phyloP scores from a whole-genome alignment of 306 rosid genomes.

The Hippophae rhamnoides region DNA sequence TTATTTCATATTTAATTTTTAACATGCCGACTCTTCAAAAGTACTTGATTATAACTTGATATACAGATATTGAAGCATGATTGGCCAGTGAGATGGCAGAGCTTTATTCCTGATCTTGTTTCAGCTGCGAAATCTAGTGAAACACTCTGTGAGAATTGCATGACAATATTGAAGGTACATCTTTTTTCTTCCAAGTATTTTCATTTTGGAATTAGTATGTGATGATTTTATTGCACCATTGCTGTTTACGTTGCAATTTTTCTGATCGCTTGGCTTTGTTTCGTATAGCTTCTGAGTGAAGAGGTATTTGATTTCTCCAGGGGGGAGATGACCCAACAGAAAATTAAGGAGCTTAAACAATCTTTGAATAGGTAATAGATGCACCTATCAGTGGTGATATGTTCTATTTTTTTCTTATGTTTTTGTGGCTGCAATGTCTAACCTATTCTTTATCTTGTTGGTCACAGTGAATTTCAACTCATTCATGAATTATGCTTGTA shows the following conservation, averaged over 20 bases:
- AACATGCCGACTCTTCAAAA: background rate
- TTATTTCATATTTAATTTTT: background rate
- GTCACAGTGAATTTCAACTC: constrained; percentile 92
- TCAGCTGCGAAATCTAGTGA: constrained; percentile 88
- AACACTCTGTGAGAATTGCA: constrained; percentile 94
- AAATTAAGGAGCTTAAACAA: constrained; percentile 58
- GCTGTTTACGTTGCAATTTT: background rate
- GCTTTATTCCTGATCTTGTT: constrained; percentile 91
- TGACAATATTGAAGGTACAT: constrained; percentile 82
- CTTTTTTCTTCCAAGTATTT: background rate
- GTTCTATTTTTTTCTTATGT: too few species aligned
- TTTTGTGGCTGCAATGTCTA: constrained; percentile 9
- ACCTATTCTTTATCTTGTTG: constrained; percentile 27
- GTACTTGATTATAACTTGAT: constrained; percentile 1
- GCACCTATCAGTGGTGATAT: too few species aligned
- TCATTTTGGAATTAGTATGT: background rate
- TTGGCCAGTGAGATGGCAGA: constrained; percentile 92
- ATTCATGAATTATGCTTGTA: constrained; percentile 95
- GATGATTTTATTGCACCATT: background rate
- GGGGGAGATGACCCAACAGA: constrained; percentile 61
- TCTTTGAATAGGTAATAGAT: constrained; percentile 56
- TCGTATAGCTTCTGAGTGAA: constrained; percentile 47
- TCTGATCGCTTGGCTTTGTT: constrained; percentile 10
- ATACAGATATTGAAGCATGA: constrained; percentile 92
- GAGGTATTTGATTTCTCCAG: constrained; percentile 68